Evolutionary conservation across 441 rosid species (phyloP).

Genomic region (Syzygium syzygioides): DNA sequence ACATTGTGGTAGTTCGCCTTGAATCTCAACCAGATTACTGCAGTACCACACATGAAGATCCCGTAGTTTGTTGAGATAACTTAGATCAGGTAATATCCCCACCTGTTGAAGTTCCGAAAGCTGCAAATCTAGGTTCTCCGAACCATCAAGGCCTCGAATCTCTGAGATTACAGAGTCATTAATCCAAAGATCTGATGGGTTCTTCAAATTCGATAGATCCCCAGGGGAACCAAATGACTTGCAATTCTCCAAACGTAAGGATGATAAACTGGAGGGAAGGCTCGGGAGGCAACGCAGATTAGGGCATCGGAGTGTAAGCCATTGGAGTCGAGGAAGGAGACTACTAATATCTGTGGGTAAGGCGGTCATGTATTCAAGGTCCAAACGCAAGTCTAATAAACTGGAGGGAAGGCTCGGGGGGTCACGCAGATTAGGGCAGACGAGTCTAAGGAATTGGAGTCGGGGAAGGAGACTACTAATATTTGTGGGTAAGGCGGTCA

Average conservation of each 20-base stretch:
- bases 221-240: accelerated
- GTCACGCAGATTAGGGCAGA: too few species aligned
- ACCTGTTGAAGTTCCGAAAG: accelerated
- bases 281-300: background rate
- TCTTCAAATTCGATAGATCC: background rate
- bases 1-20: background rate
- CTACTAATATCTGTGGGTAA: background rate
- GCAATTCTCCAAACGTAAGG: accelerated
- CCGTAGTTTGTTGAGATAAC: background rate
- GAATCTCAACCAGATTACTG: background rate
- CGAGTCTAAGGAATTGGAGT: accelerated
- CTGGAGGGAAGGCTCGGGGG: background rate
- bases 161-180: accelerated
- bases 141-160: background rate
- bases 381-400: accelerated
- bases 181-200: accelerated
- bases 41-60: accelerated
- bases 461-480: too few species aligned
- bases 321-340: accelerated
- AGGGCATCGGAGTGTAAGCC: accelerated
- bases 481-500: too few species aligned
- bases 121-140: accelerated
- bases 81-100: background rate
- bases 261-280: background rate
- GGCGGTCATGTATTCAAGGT: accelerated